phyloP scores from a whole-genome alignment of 1,284 basidiomycete genomes.

The Porodaedalea pini region DNA sequence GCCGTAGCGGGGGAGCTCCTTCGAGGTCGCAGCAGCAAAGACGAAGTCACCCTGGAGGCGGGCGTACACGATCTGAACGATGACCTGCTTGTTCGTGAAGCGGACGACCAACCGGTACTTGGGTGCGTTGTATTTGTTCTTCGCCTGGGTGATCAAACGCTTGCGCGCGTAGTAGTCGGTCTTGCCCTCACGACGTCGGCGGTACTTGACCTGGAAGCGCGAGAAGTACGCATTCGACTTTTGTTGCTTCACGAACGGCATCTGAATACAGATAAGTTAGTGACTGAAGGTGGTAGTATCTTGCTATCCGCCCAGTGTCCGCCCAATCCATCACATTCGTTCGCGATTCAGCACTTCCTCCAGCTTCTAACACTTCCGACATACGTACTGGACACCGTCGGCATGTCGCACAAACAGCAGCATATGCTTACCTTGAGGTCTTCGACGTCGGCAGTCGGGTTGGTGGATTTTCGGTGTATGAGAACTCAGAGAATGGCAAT shows the following conservation, averaged over 20 bases:
- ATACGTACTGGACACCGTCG: not conserved
- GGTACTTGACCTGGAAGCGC: constrained; percentile 96
- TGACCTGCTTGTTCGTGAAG: constrained; percentile 92
- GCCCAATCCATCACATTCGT: constrained; percentile 6
- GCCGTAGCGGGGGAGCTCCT: constrained; percentile 93
- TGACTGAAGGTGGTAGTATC: not conserved
- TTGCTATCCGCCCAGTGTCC: constrained; percentile 4
- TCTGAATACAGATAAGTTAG: constrained; percentile 40
- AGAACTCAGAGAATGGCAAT: not conserved
- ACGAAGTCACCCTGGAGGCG: constrained; percentile 97
- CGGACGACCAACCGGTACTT: constrained; percentile 99
- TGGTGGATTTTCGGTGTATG: not conserved
- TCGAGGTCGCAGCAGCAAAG: constrained; percentile 82
- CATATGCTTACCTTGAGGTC: constrained; percentile 21
- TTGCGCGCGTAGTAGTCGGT: constrained; percentile 99
- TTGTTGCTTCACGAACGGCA: constrained; percentile 87
- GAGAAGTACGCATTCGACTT: constrained; percentile 95
- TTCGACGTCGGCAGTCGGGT: constrained; percentile 9
- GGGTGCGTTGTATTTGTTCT: constrained; percentile 99
- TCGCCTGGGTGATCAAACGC: constrained; percentile 94
- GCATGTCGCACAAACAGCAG: not conserved
- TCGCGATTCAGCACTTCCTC: not conserved
- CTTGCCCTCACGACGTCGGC: constrained; percentile 94
- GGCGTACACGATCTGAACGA: constrained; percentile 93
- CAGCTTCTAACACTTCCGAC: not conserved